A percentile compares a stretch with the other conserved stretches of the same genome.
These are phyloP conservation scores for Elsinoe batatas DNA, from an alignment of 2,329 filamentous ascomycete species.

Conservation along the genomic window DNA sequence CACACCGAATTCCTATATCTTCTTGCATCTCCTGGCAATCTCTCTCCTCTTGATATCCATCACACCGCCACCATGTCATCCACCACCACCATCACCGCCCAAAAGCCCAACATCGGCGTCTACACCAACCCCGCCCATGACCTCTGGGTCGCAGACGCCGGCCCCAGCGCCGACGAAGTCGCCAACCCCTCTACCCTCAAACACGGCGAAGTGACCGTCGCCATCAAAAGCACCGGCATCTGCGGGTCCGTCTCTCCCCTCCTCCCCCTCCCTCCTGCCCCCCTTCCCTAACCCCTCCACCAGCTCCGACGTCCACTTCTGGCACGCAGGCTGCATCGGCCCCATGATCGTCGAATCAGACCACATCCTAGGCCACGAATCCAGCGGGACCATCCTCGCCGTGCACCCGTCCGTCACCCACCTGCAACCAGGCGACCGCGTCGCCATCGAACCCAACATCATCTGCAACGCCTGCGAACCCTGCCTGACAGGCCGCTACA, in stretches of 20 bases:
- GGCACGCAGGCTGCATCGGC: slow-evolving; percentile 89
- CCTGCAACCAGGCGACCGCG: slow-evolving; percentile 77
- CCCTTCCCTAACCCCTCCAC: background rate
- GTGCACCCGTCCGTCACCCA: slow-evolving; percentile 68
- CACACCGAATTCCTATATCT: background rate
- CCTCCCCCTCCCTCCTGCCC: background rate
- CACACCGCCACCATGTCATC: slow-evolving; percentile 16
- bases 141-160: slow-evolving; percentile 73
- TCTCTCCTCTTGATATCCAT: background rate
- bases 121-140: slow-evolving; percentile 92
- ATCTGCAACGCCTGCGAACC: slow-evolving; percentile 87
- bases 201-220: slow-evolving; percentile 75
- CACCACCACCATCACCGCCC: slow-evolving; percentile 34
- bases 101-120: slow-evolving; percentile 86
- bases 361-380: slow-evolving; percentile 92
- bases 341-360: slow-evolving; percentile 86
- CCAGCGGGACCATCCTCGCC: slow-evolving; percentile 70
- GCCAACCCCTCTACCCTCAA: slow-evolving; percentile 58
- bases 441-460: slow-evolving; percentile 88
- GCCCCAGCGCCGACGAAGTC: slow-evolving; percentile 66
- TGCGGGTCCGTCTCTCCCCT: slow-evolving; percentile 57
- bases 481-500: slow-evolving; percentile 87
- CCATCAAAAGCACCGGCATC: slow-evolving; percentile 89
- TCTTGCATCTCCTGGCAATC: background rate
- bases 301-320: slow-evolving; percentile 84